phyloP scores from a whole-genome alignment of 129 eudicot genomes.

The Arctium lappa region DNA sequence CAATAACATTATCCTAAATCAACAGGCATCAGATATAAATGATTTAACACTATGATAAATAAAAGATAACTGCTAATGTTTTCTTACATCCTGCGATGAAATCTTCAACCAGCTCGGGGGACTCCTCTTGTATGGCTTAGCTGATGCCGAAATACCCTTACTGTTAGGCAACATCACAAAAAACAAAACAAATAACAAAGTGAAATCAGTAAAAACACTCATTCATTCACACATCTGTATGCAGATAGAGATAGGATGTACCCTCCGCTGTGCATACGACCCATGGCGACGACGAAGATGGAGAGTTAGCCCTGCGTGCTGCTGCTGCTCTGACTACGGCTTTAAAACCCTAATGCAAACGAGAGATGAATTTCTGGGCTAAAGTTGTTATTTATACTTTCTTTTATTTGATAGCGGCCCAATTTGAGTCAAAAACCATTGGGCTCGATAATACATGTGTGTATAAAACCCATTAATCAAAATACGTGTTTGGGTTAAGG shows the following conservation, averaged over 20 bases:
- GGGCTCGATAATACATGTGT: not conserved
- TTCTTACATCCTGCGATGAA: constrained; percentile 56
- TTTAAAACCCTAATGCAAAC: constrained; percentile 30
- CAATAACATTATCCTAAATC: not conserved
- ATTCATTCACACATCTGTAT: not conserved
- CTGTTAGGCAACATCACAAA: constrained; percentile 33
- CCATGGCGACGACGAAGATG: constrained; percentile 26
- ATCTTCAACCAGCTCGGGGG: constrained; percentile 66
- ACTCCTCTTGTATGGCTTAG: constrained; percentile 67
- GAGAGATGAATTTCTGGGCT: not conserved
- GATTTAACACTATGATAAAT: not conserved
- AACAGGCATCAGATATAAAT: not conserved
- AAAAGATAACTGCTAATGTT: not conserved
- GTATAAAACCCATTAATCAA: too few species aligned
- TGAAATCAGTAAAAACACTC: not conserved
- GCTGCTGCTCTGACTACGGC: not conserved
- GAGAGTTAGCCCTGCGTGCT: not conserved
- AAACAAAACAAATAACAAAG: not conserved
- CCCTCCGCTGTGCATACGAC: constrained; percentile 47
- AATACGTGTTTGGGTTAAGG: not conserved
- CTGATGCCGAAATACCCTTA: constrained; percentile 74
- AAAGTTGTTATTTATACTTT: not conserved
- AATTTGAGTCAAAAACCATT: not conserved
- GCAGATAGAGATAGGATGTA: not conserved
- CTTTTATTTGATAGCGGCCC: constrained; percentile 1